Conservation (phyloP, 2,329 filamentous ascomycete species). For the Decorospora gaudefroyi region DNA sequence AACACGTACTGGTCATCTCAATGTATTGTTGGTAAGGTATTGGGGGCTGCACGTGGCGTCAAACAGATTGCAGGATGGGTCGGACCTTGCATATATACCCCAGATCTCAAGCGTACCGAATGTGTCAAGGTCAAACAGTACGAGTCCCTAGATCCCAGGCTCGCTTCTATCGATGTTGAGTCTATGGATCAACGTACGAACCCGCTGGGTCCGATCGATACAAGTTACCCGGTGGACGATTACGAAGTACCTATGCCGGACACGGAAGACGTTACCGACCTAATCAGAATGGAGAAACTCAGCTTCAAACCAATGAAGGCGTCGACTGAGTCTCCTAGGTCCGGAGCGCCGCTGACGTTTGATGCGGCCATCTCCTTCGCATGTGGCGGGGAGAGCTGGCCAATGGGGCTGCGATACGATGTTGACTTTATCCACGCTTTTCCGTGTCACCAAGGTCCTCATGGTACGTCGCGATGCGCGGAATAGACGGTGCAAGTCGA, state of each 20-base stretch:
- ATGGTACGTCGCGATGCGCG: slow-evolving; percentile 34
- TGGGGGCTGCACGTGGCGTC: slow-evolving; percentile 68
- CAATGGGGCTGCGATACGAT: slow-evolving; percentile 47
- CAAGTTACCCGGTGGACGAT: slow-evolving; percentile 67
- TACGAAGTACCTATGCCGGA: slow-evolving; percentile 66
- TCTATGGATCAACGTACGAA: slow-evolving; percentile 70
- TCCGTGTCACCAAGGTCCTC: slow-evolving; percentile 49
- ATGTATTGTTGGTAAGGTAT: slow-evolving; percentile 74
- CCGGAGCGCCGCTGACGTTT: slow-evolving; percentile 45
- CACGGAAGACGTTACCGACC: slow-evolving; percentile 63
- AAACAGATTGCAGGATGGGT: slow-evolving; percentile 74
- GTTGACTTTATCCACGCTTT: slow-evolving; percentile 51
- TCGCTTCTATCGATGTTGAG: slow-evolving; percentile 64
- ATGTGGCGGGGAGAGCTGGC: slow-evolving; percentile 48
- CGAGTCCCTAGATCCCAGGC: slow-evolving; percentile 58
- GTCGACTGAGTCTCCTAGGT: too few species aligned
- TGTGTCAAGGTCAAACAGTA: slow-evolving; percentile 70
- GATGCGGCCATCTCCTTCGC: slow-evolving; percentile 50
- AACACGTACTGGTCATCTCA: slow-evolving; percentile 77
- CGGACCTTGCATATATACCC: slow-evolving; percentile 70
- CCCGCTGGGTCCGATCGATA: slow-evolving; percentile 67
- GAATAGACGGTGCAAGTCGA: not conserved
- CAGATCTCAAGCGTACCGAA: slow-evolving; percentile 69
- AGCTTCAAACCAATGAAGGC: slow-evolving; percentile 59
- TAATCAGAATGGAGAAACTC: slow-evolving; percentile 71